These are phyloP conservation scores for Tetrahymena malaccensis DNA, from an alignment of 73 alveolate genomes.

Conservation along the genomic window DNA sequence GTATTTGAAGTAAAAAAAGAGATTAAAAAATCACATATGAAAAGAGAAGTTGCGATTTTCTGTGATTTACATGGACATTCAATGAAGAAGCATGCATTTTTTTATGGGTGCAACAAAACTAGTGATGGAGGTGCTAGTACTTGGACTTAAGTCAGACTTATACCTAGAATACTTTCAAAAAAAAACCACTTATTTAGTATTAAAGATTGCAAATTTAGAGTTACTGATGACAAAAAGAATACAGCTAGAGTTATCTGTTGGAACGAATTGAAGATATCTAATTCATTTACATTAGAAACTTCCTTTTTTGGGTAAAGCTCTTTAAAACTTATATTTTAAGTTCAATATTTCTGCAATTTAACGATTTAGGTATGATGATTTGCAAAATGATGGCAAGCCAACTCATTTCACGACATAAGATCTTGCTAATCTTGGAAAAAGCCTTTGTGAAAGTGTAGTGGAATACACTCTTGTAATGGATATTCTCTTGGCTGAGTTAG, in stretches of 20 bases:
- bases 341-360: background rate
- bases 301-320: constrained; percentile 41
- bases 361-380: background rate
- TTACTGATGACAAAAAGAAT: constrained; percentile 23
- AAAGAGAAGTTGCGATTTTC: constrained; percentile 60
- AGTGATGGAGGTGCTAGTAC: constrained; percentile 5
- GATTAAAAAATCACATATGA: constrained; percentile 42
- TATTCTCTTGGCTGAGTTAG: background rate
- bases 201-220: constrained; percentile 14
- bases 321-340: background rate
- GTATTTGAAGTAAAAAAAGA: constrained; percentile 57
- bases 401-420: background rate
- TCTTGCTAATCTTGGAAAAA: background rate
- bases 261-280: background rate
- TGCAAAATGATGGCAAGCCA: background rate
- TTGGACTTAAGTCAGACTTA: constrained; percentile 21
- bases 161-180: constrained; percentile 23
- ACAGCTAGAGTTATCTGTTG: constrained; percentile 37
- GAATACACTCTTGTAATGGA: background rate
- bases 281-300: constrained; percentile 34
- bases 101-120: constrained; percentile 63
- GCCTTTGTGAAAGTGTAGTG: background rate
- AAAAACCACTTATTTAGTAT: constrained; percentile 7
- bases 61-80: constrained; percentile 91
- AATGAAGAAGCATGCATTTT: constrained; percentile 70